A percentile compares a stretch with the other conserved stretches of the same genome.
Evolutionary conservation across 768 basidiomycete species (phyloP).

Genomic region (Mycena maculata): DNA sequence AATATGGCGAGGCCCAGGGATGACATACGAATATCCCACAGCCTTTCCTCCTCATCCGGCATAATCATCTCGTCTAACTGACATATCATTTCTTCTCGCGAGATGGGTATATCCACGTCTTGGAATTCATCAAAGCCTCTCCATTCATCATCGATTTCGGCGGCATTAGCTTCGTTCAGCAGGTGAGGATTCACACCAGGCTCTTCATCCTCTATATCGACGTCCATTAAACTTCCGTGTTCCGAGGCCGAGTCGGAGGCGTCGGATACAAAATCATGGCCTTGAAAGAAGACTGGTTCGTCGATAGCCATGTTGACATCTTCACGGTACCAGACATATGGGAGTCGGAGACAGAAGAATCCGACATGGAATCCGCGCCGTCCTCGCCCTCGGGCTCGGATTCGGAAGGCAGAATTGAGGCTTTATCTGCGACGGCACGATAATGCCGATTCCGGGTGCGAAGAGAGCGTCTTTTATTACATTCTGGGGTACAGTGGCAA

Average conservation of each 20-base stretch:
- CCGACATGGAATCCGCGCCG: background rate
- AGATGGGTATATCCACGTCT: background rate
- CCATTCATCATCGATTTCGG: background rate
- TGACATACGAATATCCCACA: slow-evolving; percentile 5
- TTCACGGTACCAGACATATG: background rate
- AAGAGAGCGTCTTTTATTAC: background rate
- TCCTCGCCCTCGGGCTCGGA: background rate
- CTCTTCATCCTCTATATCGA: no score
- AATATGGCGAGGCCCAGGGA: background rate
- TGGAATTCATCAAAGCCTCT: background rate
- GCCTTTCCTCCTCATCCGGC: background rate
- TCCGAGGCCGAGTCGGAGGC: no score
- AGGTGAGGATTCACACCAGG: no score
- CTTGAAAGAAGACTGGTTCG: background rate
- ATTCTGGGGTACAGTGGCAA: background rate
- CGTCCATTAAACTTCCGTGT: no score
- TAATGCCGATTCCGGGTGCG: background rate
- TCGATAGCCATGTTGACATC: background rate
- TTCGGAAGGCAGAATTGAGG: background rate
- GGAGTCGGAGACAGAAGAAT: background rate
- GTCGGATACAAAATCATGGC: no score
- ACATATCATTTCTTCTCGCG: background rate
- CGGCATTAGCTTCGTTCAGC: no score
- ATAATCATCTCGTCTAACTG: slow-evolving; percentile 2
- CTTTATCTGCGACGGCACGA: background rate